These are phyloP conservation scores for Boletus bicolor DNA, from an alignment of 768 basidiomycete species.

Conservation along the genomic window DNA sequence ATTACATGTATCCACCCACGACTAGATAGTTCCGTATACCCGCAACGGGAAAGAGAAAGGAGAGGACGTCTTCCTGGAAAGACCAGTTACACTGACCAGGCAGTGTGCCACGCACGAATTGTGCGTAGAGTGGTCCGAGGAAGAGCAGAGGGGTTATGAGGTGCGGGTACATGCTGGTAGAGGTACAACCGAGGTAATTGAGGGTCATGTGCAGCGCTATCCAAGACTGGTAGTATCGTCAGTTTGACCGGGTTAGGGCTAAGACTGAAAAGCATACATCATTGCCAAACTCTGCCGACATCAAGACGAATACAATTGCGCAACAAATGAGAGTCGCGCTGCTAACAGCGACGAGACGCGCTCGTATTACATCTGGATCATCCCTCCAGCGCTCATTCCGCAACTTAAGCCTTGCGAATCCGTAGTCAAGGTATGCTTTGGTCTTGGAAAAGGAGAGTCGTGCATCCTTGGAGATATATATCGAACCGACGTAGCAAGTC, in stretches of 20 bases:
- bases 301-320: constrained; percentile 43
- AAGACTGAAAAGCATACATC: constrained; percentile 10
- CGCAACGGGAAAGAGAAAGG: constrained; percentile 46
- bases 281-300: constrained; percentile 31
- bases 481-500: constrained; percentile 72
- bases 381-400: constrained; percentile 63
- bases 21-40: constrained; percentile 70
- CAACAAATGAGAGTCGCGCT: constrained; percentile 61
- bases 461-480: constrained; percentile 70
- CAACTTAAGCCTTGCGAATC: constrained; percentile 31
- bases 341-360: constrained; percentile 66
- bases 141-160: constrained; percentile 73
- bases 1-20: constrained; percentile 30
- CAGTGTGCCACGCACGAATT: constrained; percentile 41
- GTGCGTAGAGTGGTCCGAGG: constrained; percentile 70
- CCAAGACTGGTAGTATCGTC: constrained; percentile 11
- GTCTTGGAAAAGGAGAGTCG: constrained; percentile 50
- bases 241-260: constrained; percentile 3
- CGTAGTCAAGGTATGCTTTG: constrained; percentile 23
- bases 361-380: constrained; percentile 81
- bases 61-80: constrained; percentile 37
- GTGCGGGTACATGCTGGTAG: constrained; percentile 42
- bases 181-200: constrained; percentile 40
- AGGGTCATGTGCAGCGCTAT: constrained; percentile 32
- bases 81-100: constrained; percentile 56